Evolutionary conservation across 1,139 yeast genomes (phyloP).

Genomic region (Yamadazyma diddensiae): DNA sequence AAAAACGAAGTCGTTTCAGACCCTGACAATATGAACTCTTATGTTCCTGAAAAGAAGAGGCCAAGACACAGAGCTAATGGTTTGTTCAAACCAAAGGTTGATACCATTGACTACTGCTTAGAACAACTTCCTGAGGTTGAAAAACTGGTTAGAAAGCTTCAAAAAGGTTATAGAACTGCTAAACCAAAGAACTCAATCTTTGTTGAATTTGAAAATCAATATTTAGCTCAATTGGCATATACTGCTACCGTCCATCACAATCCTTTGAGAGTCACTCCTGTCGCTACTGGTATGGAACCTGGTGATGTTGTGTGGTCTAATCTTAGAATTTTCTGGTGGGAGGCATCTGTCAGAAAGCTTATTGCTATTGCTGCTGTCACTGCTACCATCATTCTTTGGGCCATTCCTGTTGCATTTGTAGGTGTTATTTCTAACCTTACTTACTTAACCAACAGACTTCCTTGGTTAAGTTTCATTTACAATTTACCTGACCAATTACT

Average conservation of each 20-base stretch:
- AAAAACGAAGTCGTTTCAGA: constrained; percentile 49
- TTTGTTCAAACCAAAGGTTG: constrained; percentile 54
- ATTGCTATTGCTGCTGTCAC: constrained; percentile 59
- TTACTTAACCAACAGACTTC: constrained; percentile 57
- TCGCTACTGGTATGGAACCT: constrained; percentile 58
- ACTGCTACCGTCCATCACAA: constrained; percentile 56
- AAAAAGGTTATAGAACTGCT: constrained; percentile 40
- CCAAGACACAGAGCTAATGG: constrained; percentile 65
- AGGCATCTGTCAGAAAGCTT: constrained; percentile 57
- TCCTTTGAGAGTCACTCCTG: constrained; percentile 50
- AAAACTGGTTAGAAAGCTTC: constrained; percentile 51
- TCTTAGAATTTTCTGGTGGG: constrained; percentile 83
- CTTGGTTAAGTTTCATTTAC: constrained; percentile 60
- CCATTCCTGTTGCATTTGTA: constrained; percentile 81
- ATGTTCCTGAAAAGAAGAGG: constrained; percentile 72
- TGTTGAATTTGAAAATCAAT: constrained; percentile 68
- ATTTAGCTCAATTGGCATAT: constrained; percentile 66
- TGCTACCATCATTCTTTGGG: constrained; percentile 70
- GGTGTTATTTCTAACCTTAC: constrained; percentile 77
- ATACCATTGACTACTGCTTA: constrained; percentile 57
- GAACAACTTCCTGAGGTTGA: constrained; percentile 55
- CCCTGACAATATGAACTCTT: constrained; percentile 52
- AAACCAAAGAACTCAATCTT: constrained; percentile 58
- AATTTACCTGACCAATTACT: constrained; percentile 55
- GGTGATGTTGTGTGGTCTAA: constrained; percentile 65